Percentiles rank a stretch among this genome's conserved stretches.
These are phyloP conservation scores for Flaveria trinervia DNA, from an alignment of 129 eudicot species.

Conservation along the genomic window DNA sequence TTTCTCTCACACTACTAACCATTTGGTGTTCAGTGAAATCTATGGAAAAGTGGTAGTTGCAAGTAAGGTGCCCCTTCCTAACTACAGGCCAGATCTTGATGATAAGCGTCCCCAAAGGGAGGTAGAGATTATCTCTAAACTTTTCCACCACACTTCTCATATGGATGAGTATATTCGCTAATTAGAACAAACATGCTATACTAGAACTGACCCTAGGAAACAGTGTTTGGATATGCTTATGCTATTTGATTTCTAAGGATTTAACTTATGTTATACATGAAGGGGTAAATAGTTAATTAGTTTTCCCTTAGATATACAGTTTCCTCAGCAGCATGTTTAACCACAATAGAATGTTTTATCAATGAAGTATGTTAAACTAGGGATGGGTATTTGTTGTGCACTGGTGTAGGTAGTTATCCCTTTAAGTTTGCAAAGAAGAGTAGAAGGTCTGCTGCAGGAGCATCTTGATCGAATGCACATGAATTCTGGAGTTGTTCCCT, in stretches of 20 bases:
- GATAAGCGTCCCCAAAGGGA: constrained; percentile 99
- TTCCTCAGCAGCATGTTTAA: background rate
- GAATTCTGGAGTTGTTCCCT: constrained; percentile 35
- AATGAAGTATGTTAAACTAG: constrained; percentile 19
- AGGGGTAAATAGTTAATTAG: too few species aligned
- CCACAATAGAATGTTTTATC: constrained; percentile 7
- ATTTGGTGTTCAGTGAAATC: constrained; percentile 56
- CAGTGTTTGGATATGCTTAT: background rate
- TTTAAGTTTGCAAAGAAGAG: constrained; percentile 92
- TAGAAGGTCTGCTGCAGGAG: constrained; percentile 92
- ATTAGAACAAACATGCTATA: background rate
- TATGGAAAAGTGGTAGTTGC: constrained; percentile 97
- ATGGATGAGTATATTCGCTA: background rate
- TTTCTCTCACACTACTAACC: constrained; percentile 24
- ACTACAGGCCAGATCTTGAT: constrained; percentile 96
- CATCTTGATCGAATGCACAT: constrained; percentile 74
- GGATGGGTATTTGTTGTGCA: constrained; percentile 25
- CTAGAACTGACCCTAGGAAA: background rate
- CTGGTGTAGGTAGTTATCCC: constrained; percentile 80
- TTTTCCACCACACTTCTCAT: background rate
- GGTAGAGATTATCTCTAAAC: constrained; percentile 44
- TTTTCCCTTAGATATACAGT: background rate
- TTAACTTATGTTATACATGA: background rate
- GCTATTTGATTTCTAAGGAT: constrained; percentile 1
- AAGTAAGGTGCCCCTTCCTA: constrained; percentile 98